Percentiles rank a stretch among this genome's conserved stretches.
Evolutionary conservation across 768 basidiomycete genomes (phyloP).

Genomic region (Lentinula guzmanii): DNA sequence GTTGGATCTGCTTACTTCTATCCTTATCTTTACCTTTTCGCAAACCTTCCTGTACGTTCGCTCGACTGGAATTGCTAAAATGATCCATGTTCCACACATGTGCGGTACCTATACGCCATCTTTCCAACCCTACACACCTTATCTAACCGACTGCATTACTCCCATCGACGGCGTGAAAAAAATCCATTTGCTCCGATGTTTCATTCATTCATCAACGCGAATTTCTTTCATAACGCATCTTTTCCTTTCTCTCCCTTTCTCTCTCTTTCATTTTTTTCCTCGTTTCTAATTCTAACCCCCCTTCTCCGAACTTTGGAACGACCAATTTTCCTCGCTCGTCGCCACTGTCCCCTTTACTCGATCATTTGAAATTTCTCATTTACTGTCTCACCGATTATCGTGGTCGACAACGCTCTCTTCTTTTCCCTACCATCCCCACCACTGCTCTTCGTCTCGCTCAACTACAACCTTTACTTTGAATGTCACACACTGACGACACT

Average conservation of each 20-base stretch:
- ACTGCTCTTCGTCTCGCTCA: neutral
- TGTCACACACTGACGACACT: neutral
- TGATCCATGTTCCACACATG: neutral
- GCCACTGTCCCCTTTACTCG: neutral
- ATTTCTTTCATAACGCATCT: neutral
- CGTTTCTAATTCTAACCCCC: neutral
- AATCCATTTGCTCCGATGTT: neutral
- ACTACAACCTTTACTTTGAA: neutral
- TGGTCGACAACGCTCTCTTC: neutral
- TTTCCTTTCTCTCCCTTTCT: neutral
- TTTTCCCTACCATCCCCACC: neutral
- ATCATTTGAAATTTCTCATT: neutral
- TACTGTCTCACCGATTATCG: neutral
- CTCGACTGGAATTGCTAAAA: neutral
- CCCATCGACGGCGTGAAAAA: neutral
- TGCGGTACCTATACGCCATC: neutral
- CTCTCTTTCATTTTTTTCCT: neutral
- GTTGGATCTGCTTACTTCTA: neutral
- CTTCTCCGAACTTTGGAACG: neutral
- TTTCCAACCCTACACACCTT: neutral
- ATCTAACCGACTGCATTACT: neutral
- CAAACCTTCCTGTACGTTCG: neutral
- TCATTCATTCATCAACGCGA: neutral
- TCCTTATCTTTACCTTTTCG: neutral
- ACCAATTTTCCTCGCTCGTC: neutral